Evolutionary conservation across 1,139 yeast species (phyloP).

Genomic region (Komagataea norvegica): DNA sequence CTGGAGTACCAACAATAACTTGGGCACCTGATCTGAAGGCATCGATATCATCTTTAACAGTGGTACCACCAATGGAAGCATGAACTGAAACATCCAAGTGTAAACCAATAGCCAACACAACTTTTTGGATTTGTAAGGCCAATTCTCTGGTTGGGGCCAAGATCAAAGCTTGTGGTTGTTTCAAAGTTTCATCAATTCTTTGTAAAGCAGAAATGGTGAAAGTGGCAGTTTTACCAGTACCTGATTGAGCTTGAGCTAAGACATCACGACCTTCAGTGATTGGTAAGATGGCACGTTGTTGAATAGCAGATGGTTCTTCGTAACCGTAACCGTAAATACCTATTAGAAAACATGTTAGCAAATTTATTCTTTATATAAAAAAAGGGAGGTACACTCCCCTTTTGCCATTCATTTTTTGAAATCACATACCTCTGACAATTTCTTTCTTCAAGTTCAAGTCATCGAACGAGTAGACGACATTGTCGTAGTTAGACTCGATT

Average conservation of each 20-base stretch:
- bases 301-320: slow-evolving; percentile 96
- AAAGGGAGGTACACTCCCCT: too few relatives aligned
- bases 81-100: slow-evolving; percentile 93
- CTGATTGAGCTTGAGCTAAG: slow-evolving; percentile 98
- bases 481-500: slow-evolving; percentile 97
- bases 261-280: slow-evolving; percentile 96
- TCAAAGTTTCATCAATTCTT: slow-evolving; percentile 68
- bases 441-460: slow-evolving; percentile 79
- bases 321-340: slow-evolving; percentile 96
- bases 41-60: slow-evolving; percentile 85
- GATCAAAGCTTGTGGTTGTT: slow-evolving; percentile 88
- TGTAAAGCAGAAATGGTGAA: slow-evolving; percentile 96
- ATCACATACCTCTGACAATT: slow-evolving; percentile 60
- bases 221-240: slow-evolving; percentile 99
- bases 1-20: slow-evolving; percentile 98
- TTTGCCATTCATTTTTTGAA: background rate
- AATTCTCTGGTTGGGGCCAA: slow-evolving; percentile 99
- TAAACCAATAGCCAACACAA: slow-evolving; percentile 88
- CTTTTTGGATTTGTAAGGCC: slow-evolving; percentile 97
- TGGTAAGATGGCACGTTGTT: slow-evolving; percentile 96
- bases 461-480: slow-evolving; percentile 84
- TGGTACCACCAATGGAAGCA: slow-evolving; percentile 98
- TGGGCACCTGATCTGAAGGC: slow-evolving; percentile 93
- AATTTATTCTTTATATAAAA: too few relatives aligned
- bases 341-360: too few relatives aligned